Evolutionary conservation across 257 asterid genomes (phyloP).

Genomic region (Plectranthus barbatus): DNA sequence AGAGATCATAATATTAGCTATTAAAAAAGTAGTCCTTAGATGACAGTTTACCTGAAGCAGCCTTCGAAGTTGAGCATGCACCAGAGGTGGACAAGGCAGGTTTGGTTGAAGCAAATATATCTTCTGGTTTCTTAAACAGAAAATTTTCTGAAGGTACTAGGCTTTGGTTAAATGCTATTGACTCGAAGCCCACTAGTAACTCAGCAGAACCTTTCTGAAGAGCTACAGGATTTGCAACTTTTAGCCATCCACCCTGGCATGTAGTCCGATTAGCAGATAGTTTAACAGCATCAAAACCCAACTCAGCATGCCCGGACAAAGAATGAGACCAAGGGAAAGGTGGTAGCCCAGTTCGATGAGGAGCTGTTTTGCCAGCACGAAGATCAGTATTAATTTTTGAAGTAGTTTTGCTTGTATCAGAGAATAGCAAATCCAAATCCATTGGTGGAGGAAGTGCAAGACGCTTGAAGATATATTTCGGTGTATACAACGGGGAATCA

Average conservation of each 20-base stretch:
- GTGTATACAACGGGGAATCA: slow-evolving; percentile 38
- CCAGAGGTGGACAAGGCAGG: slow-evolving; percentile 29
- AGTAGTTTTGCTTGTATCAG: slow-evolving; percentile 56
- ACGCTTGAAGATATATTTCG: slow-evolving; percentile 53
- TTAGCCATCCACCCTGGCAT: slow-evolving; percentile 85
- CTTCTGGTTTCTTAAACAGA: slow-evolving; percentile 21
- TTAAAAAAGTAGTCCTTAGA: neutral
- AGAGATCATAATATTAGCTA: neutral
- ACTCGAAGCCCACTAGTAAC: slow-evolving; percentile 47
- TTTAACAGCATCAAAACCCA: slow-evolving; percentile 60
- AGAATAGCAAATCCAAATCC: slow-evolving; percentile 73
- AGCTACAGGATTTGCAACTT: slow-evolving; percentile 38
- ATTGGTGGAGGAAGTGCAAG: slow-evolving; percentile 70
- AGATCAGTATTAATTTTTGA: slow-evolving; percentile 49
- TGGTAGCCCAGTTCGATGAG: slow-evolving; percentile 69
- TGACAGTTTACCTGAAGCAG: slow-evolving; percentile 51
- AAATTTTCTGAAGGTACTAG: slow-evolving; percentile 53
- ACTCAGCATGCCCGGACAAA: slow-evolving; percentile 54
- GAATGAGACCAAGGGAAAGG: slow-evolving; percentile 91
- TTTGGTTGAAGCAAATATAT: slow-evolving; percentile 29
- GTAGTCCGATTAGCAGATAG: slow-evolving; percentile 43
- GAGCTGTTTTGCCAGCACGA: slow-evolving; percentile 46
- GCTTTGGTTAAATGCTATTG: slow-evolving; percentile 50
- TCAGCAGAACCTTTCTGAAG: slow-evolving; percentile 36
- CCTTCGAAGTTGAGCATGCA: slow-evolving; percentile 40